phyloP scores from a whole-genome alignment of 768 basidiomycete species.

The Collybiopsis luxurians region DNA sequence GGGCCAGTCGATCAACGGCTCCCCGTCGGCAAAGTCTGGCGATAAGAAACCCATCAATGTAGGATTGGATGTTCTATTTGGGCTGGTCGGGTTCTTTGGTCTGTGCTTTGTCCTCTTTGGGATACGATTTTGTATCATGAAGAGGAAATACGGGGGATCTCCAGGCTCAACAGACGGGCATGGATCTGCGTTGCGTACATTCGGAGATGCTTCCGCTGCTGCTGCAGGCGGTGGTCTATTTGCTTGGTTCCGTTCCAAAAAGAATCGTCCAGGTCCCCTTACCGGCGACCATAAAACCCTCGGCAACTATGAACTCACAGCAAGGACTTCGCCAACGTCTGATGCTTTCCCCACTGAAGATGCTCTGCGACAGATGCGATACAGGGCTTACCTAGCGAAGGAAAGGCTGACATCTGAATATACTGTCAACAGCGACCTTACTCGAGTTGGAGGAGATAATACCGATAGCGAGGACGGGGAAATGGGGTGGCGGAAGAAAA shows the following conservation, averaged over 20 bases:
- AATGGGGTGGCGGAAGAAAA: constrained; percentile 8
- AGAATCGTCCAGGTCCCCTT: background rate
- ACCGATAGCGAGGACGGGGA: constrained; percentile 12
- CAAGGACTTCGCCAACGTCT: constrained; percentile 17
- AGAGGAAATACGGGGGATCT: constrained; percentile 31
- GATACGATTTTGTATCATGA: constrained; percentile 47
- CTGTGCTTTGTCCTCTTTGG: constrained; percentile 54
- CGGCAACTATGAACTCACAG: constrained; percentile 35
- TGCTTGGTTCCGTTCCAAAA: constrained; percentile 1
- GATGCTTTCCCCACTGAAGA: constrained; percentile 34
- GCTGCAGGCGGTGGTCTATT: background rate
- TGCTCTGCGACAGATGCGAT: constrained; percentile 36
- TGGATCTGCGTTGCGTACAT: constrained; percentile 5
- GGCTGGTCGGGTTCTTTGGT: constrained; percentile 55
- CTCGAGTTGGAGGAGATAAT: constrained; percentile 19
- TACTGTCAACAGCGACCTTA: constrained; percentile 28
- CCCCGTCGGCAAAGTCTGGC: constrained; percentile 9
- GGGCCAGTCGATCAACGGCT: constrained; percentile 47
- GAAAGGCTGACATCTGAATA: constrained; percentile 29
- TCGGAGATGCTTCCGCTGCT: constrained; percentile 7
- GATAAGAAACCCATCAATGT: constrained; percentile 44
- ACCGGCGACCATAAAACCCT: background rate
- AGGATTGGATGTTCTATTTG: constrained; percentile 63
- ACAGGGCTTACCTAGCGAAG: constrained; percentile 35
- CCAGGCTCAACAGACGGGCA: constrained; percentile 8